Conservation (phyloP, 208 protist species). For the Leishmania turanica region DNA sequence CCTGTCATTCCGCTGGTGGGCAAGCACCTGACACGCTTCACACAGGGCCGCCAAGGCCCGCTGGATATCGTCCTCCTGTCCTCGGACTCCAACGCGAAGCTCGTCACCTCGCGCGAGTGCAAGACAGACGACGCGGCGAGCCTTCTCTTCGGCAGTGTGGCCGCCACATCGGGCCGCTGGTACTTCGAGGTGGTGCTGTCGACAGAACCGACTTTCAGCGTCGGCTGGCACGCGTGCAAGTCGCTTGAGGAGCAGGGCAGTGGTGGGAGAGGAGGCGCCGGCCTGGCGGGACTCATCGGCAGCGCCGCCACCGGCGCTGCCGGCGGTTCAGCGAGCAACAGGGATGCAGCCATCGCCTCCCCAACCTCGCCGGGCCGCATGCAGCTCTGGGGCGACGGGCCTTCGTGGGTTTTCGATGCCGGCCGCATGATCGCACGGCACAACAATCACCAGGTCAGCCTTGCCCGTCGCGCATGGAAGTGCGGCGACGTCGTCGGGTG, state of each 20-base stretch:
- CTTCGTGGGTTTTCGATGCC: constrained; percentile 87
- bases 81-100: constrained; percentile 33
- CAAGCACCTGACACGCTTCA: constrained; percentile 17
- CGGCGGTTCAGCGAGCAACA: background rate
- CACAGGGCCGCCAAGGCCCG: constrained; percentile 56
- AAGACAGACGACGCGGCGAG: constrained; percentile 58
- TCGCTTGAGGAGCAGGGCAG: constrained; percentile 25
- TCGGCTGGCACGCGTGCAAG: constrained; percentile 61
- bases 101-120: constrained; percentile 27
- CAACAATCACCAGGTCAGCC: constrained; percentile 61
- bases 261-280: constrained; percentile 1
- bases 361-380: background rate
- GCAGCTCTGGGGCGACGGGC: constrained; percentile 67
- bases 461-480: constrained; percentile 62
- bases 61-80: constrained; percentile 58
- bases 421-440: constrained; percentile 73
- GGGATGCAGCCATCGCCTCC: constrained; percentile 12
- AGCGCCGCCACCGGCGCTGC: background rate
- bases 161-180: constrained; percentile 75
- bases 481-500: constrained; percentile 90
- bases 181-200: constrained; percentile 87
- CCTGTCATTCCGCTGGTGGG: constrained; percentile 16
- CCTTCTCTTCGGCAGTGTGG: constrained; percentile 70
- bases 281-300: background rate
- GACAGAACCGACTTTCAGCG: constrained; percentile 37